These are phyloP conservation scores for Calonectria multiphialidica DNA, from an alignment of 2,329 filamentous ascomycete species.

Conservation along the genomic window DNA sequence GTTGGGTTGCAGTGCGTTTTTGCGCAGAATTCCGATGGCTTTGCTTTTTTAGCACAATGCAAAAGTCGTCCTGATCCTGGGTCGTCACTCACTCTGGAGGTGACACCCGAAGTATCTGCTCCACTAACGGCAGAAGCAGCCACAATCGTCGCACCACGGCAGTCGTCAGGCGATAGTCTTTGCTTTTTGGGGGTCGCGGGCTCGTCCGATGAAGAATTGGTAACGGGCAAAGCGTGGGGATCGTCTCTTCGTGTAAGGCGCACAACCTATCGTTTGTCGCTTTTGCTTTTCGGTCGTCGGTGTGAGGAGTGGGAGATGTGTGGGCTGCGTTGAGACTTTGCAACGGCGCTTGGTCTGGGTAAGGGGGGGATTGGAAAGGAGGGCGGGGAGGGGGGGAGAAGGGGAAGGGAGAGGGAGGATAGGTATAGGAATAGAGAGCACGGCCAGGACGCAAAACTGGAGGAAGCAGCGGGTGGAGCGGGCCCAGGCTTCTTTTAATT, in stretches of 20 bases:
- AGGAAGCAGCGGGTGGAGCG: conserved; percentile 35
- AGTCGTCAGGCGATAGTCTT: conserved; percentile 37
- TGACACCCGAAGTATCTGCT: conserved; percentile 30
- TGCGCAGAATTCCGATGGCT: conserved; percentile 39
- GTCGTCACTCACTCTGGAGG: conserved; percentile 39
- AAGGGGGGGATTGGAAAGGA: conserved; percentile 11
- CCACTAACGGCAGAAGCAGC: conserved; percentile 33
- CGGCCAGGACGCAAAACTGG: conserved; percentile 23
- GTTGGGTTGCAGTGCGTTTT: conserved; percentile 28
- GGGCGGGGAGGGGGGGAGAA: conserved; percentile 10
- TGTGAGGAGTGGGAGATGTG: conserved; percentile 13
- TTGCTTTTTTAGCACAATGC: conserved; percentile 42
- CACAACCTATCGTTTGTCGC: conserved; percentile 21
- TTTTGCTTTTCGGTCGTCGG: conserved; percentile 19
- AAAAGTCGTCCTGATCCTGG: conserved; percentile 39
- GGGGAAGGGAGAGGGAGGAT: not conserved
- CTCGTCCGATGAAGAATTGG: conserved; percentile 37
- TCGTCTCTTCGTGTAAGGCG: not conserved
- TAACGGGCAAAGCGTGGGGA: conserved; percentile 17
- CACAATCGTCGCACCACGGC: conserved; percentile 41
- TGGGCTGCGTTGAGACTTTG: conserved; percentile 22
- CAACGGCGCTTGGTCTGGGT: conserved; percentile 10
- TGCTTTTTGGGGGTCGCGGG: conserved; percentile 37
- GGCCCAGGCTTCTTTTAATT: conserved; percentile 40
- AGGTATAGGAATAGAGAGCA: conserved; percentile 18